Conservation (phyloP, 441 rosid genomes). For the Gossypium lobatum region DNA sequence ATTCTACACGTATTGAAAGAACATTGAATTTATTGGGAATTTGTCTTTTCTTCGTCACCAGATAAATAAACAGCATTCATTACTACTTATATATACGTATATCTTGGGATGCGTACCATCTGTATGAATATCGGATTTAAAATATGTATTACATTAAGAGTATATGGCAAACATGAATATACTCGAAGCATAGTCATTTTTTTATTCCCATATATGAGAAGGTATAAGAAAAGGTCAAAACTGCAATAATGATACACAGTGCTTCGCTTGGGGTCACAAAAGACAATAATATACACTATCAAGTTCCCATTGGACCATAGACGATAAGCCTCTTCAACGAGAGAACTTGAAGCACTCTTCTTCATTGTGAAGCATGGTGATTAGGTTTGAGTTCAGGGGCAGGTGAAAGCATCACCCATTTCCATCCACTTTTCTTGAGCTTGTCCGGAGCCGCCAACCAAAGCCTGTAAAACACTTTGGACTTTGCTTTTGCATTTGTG, state of each 20-base stretch:
- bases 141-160: too few species aligned
- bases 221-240: background rate
- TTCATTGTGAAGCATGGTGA: background rate
- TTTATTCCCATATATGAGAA: too few species aligned
- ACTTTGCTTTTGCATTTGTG: conserved; percentile 35
- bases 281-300: background rate
- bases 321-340: background rate
- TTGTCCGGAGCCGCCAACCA: conserved; percentile 17
- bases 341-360: background rate
- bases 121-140: too few species aligned
- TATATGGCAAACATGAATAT: too few species aligned
- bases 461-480: conserved; percentile 27
- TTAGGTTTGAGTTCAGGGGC: conserved; percentile 27
- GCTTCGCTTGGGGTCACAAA: background rate
- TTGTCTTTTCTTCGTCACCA: too few species aligned
- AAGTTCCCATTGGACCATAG: too few species aligned
- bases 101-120: too few species aligned
- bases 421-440: conserved; percentile 27
- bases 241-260: background rate
- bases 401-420: conserved; percentile 40
- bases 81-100: too few species aligned
- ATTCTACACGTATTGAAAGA: too few species aligned
- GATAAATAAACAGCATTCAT: too few species aligned
- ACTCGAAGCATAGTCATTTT: too few species aligned
- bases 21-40: too few species aligned